These are phyloP conservation scores for Pichia gijzeniarum DNA, from an alignment of 805 yeast genomes.

Conservation along the genomic window DNA sequence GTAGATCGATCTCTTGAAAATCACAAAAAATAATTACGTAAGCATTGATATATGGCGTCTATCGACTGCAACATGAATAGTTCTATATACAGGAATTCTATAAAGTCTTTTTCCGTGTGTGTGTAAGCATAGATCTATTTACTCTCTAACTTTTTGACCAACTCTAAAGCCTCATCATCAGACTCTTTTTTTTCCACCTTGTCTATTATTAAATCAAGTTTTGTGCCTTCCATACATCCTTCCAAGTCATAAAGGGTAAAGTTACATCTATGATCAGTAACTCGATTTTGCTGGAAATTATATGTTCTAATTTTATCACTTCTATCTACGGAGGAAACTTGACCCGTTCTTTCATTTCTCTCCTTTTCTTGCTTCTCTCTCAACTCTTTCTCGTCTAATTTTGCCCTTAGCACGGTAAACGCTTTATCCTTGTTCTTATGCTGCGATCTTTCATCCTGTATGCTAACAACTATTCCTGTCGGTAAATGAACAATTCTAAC, in stretches of 20 bases:
- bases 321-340: conserved; percentile 83
- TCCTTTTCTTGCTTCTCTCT: conserved; percentile 59
- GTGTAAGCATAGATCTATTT: too few relatives aligned
- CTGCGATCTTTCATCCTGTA: conserved; percentile 94
- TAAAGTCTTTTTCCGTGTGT: too few relatives aligned
- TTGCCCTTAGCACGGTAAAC: conserved; percentile 68
- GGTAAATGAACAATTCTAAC: conserved; percentile 90
- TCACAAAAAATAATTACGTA: background rate
- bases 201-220: conserved; percentile 49
- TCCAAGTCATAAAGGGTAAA: conserved; percentile 68
- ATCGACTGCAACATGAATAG: conserved; percentile 1
- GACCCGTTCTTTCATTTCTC: conserved; percentile 62
- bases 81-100: too few relatives aligned
- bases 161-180: conserved; percentile 36
- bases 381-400: conserved; percentile 77
- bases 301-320: conserved; percentile 92
- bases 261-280: conserved; percentile 92
- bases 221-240: conserved; percentile 56
- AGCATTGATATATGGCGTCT: background rate
- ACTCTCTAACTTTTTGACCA: conserved; percentile 25
- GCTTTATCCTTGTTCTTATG: conserved; percentile 93
- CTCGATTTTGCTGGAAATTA: conserved; percentile 85
- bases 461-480: conserved; percentile 79
- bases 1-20: too few relatives aligned
- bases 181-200: conserved; percentile 43